These are phyloP conservation scores for Talaromyces sp. DNA, from an alignment of 2,329 filamentous ascomycete genomes.

Conservation along the genomic window DNA sequence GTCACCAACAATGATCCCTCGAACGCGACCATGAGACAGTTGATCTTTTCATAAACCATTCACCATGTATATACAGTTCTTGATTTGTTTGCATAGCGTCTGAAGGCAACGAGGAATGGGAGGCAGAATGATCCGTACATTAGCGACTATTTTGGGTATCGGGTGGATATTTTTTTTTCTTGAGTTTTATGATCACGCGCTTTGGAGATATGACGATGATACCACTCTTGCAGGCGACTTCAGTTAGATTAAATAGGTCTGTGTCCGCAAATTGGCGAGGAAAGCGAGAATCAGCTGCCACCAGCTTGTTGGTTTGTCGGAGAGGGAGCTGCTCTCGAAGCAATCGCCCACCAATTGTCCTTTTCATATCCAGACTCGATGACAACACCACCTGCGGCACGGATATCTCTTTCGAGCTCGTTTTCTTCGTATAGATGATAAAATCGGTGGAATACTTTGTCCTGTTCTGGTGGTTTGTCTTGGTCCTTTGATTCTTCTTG, in stretches of 20 bases:
- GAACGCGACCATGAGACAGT: slow-evolving; percentile 32
- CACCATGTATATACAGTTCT: not conserved
- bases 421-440: slow-evolving; percentile 89
- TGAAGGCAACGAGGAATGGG: slow-evolving; percentile 12
- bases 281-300: not conserved
- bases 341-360: slow-evolving; percentile 97
- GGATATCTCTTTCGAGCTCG: slow-evolving; percentile 79
- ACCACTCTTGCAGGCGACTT: slow-evolving; percentile 8
- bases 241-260: not conserved
- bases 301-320: not conserved
- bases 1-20: slow-evolving; percentile 34
- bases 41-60: not conserved
- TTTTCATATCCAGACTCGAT: slow-evolving; percentile 85
- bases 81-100: slow-evolving; percentile 38
- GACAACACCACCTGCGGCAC: slow-evolving; percentile 69
- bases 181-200: slow-evolving; percentile 4
- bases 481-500: slow-evolving; percentile 23
- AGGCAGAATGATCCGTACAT: slow-evolving; percentile 15
- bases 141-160: slow-evolving; percentile 20
- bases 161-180: slow-evolving; percentile 19
- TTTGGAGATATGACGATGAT: slow-evolving; percentile 18
- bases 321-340: slow-evolving; percentile 20
- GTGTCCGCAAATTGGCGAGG: not conserved
- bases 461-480: slow-evolving; percentile 22
- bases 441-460: slow-evolving; percentile 72